Evolutionary conservation across 1,284 basidiomycete genomes (phyloP), one percentile per base, ranked within the genome.

Genomic region (Athelia psychrophila): DNA sequence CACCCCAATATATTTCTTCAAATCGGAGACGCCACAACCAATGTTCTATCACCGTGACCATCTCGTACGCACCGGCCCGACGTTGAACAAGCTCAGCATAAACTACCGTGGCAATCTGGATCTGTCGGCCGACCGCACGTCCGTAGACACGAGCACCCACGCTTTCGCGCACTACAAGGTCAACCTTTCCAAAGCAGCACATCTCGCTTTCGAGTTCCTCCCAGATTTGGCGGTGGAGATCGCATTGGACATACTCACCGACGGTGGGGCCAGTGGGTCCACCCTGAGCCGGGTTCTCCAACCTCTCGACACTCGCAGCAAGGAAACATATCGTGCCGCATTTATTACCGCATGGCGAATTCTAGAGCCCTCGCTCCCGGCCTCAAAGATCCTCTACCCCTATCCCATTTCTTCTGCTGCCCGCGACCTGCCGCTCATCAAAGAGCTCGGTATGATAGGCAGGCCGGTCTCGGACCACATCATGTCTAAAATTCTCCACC

Each of bases 31-130:
- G 9, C 8, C 38, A n/a, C 27, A 30, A 5, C 44, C 44, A 8
- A 8, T 23, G n/a, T 46, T 46, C 25, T 46, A 46, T 27, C 44
- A 46, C n/a, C 44, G 44, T n/a, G 44, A 46, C 23, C 44, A 46
- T 8, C 16, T 46, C 22, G 24, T 46, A 9, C 44, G 16, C 23
- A 19, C 44, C 10, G 44, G 22, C 16, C 44, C 44, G 5, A 16
- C 22, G 16, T 20, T 46, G 9, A 46, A 46, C 24, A 46, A n/a
- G 24, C 44, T 46, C 44, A 27, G 44, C 25, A 46, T 46, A 4
- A 46, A 46, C 23, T 46, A 46, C 24, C 44, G 25, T 9, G 44
- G 44, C 10, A 27, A 46, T 23, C 44, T 46, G 6, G 25, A 46
- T 12, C 9, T 46, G 16, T 24, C 44, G 8, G 19, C 44, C 16